These are phyloP conservation scores for Halocafeteria seosinensis DNA, from an alignment of 108 stramenopile species.

Conservation along the genomic window DNA sequence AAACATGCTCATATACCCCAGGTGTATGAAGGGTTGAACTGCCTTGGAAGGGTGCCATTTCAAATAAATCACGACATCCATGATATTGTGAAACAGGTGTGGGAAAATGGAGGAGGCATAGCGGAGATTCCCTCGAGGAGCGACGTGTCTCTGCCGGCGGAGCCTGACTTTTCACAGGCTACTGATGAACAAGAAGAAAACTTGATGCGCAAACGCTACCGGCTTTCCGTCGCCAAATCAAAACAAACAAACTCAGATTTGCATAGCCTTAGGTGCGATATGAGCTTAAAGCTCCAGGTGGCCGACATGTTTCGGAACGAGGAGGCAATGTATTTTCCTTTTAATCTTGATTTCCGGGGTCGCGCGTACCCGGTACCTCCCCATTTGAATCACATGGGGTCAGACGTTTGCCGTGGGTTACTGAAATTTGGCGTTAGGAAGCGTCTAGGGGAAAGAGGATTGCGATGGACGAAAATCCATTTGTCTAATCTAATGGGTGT, in stretches of 20 bases:
- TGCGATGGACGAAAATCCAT: slow-evolving; percentile 91
- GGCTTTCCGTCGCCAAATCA: not conserved
- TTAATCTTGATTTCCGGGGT: slow-evolving; percentile 96
- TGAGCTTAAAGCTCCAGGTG: slow-evolving; percentile 58
- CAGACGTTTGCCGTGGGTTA: slow-evolving; percentile 81
- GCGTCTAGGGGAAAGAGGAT: slow-evolving; percentile 64
- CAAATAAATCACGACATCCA: slow-evolving; percentile 57
- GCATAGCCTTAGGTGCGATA: slow-evolving; percentile 62
- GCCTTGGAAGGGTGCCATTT: slow-evolving; percentile 62
- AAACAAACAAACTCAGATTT: slow-evolving; percentile 10
- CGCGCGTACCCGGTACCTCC: slow-evolving; percentile 93
- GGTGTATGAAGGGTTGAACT: slow-evolving; percentile 64
- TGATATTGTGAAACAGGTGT: slow-evolving; percentile 48
- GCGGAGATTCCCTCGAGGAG: slow-evolving; percentile 59
- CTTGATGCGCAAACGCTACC: too few species aligned
- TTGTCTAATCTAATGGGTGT: slow-evolving; percentile 81
- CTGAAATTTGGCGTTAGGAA: slow-evolving; percentile 67
- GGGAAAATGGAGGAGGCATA: slow-evolving; percentile 51
- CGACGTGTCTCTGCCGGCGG: slow-evolving; percentile 1
- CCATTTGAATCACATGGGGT: slow-evolving; percentile 84
- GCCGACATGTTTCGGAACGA: slow-evolving; percentile 64
- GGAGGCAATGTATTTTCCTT: slow-evolving; percentile 77
- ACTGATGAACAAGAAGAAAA: not conserved
- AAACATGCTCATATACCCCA: slow-evolving; percentile 31
- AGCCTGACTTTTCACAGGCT: not conserved